phyloP scores from a whole-genome alignment of 1,284 basidiomycete genomes.

The Sanghuangporus baumii region DNA sequence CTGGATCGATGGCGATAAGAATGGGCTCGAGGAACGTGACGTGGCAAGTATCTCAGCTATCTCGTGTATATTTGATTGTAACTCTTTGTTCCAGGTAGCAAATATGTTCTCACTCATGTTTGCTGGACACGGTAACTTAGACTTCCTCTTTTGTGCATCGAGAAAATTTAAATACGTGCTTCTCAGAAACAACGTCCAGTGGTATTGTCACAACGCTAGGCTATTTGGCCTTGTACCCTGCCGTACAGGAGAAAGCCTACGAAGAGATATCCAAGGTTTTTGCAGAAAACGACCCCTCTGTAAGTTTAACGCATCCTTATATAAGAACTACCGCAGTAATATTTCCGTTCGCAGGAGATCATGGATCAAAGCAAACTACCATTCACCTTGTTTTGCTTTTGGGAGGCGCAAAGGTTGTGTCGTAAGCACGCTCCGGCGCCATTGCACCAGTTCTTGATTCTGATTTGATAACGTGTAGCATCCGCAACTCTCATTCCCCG shows the following conservation, averaged over 20 bases:
- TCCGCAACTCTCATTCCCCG: slow-evolving; percentile 9
- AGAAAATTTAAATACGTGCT: background rate
- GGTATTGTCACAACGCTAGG: slow-evolving; percentile 18
- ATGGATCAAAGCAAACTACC: slow-evolving; percentile 16
- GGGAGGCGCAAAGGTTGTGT: slow-evolving; percentile 16
- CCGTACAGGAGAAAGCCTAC: slow-evolving; percentile 19
- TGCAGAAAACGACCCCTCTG: slow-evolving; percentile 11
- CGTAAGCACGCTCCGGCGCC: slow-evolving; percentile 1
- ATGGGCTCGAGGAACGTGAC: background rate
- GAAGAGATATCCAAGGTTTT: slow-evolving; percentile 12
- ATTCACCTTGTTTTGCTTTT: slow-evolving; percentile 17
- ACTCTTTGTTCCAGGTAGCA: background rate
- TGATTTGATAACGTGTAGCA: background rate
- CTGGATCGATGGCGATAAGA: background rate
- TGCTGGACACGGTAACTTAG: slow-evolving; percentile 18
- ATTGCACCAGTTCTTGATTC: background rate
- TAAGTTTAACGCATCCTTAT: background rate
- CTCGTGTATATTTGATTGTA: background rate
- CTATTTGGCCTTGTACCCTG: slow-evolving; percentile 16
- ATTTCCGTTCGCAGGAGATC: slow-evolving; percentile 1
- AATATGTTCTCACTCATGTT: slow-evolving; percentile 1
- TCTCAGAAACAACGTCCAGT: slow-evolving; percentile 19
- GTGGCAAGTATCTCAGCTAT: background rate
- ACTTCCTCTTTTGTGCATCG: background rate
- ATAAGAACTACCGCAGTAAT: background rate